Conservation (phyloP, 2,329 filamentous ascomycete genomes). For the Nigrospora sphaerica region DNA sequence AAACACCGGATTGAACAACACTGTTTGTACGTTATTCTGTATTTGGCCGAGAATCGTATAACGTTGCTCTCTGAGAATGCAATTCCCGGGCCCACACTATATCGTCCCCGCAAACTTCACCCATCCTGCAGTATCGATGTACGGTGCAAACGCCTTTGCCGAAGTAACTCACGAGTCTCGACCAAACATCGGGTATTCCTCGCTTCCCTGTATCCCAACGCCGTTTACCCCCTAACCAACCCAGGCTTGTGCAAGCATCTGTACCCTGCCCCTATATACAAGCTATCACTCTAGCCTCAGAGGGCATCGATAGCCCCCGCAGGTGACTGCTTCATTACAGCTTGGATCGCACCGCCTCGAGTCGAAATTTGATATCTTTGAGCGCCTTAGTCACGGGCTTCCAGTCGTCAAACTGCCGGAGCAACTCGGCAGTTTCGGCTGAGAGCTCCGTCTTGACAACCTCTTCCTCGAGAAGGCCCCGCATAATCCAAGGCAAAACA, state of each 20-base stretch:
- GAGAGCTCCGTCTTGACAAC: constrained; percentile 77
- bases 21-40: too few relatives aligned
- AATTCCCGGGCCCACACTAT: too few relatives aligned
- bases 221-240: neutral
- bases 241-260: neutral
- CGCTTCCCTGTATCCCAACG: neutral
- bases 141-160: too few relatives aligned
- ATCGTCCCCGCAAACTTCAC: too few relatives aligned
- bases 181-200: neutral
- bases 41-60: too few relatives aligned
- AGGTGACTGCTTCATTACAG: constrained; percentile 33
- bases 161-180: too few relatives aligned
- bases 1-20: too few relatives aligned
- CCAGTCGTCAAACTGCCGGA: constrained; percentile 92
- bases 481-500: constrained; percentile 90
- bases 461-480: constrained; percentile 85
- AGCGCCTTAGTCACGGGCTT: constrained; percentile 82
- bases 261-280: neutral
- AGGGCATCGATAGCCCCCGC: too few relatives aligned
- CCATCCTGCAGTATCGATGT: too few relatives aligned
- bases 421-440: constrained; percentile 67
- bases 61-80: too few relatives aligned
- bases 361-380: constrained; percentile 90
- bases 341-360: constrained; percentile 87
- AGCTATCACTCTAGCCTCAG: too few relatives aligned